A percentile compares a stretch with the other conserved stretches of the same genome.
phyloP scores from a whole-genome alignment of 257 asterid species.

The Dorcoceras hygrometricum region DNA sequence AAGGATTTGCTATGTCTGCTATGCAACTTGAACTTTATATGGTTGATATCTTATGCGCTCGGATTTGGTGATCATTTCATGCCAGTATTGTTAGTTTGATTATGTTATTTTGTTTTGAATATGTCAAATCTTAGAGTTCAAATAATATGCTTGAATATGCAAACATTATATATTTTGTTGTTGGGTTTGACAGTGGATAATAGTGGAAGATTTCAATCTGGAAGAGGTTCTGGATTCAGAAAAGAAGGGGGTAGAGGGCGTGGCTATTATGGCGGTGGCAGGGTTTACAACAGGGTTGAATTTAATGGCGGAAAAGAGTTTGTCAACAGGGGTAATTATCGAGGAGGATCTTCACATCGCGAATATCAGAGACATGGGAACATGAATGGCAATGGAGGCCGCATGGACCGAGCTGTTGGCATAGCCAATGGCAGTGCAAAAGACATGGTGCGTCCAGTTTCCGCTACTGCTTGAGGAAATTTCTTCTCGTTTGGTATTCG shows the following conservation, averaged over 20 bases:
- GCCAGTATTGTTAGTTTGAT: too few species aligned
- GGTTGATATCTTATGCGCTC: neutral
- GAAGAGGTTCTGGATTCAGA: slow-evolving; percentile 57
- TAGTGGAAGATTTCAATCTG: slow-evolving; percentile 47
- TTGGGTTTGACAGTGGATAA: slow-evolving; percentile 32
- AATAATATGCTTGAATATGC: neutral
- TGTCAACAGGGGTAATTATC: slow-evolving; percentile 56
- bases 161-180: neutral
- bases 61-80: neutral
- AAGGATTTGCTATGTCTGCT: neutral
- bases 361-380: slow-evolving; percentile 57
- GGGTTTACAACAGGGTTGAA: slow-evolving; percentile 59
- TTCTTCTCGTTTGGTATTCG: slow-evolving; percentile 18
- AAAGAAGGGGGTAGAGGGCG: slow-evolving; percentile 65
- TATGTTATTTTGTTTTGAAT: too few species aligned
- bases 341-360: slow-evolving; percentile 64
- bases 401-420: slow-evolving; percentile 49
- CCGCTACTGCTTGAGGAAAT: slow-evolving; percentile 63
- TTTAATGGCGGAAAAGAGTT: slow-evolving; percentile 54
- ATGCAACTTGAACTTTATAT: too few species aligned
- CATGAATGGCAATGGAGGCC: slow-evolving; percentile 40
- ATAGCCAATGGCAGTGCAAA: slow-evolving; percentile 53
- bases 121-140: too few species aligned
- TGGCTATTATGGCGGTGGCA: slow-evolving; percentile 64
- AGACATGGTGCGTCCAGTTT: slow-evolving; percentile 50